phyloP scores from a whole-genome alignment of 1,284 basidiomycete genomes.

The Stygiomarasmius scandens region DNA sequence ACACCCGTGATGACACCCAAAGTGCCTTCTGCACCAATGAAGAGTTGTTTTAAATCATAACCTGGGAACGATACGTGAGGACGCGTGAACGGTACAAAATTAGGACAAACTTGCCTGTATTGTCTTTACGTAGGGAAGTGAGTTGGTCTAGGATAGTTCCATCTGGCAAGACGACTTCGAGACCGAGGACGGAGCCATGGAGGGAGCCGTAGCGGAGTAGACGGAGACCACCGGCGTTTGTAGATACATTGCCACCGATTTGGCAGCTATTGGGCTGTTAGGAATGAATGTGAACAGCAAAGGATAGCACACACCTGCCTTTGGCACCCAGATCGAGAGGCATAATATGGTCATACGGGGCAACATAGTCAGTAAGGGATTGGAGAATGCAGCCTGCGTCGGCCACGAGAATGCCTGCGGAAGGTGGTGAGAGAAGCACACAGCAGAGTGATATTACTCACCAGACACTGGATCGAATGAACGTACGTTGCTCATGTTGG shows the following conservation, averaged over 20 bases:
- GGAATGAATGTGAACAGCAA: slow-evolving; percentile 5
- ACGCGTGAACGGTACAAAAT: background rate
- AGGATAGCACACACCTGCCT: slow-evolving; percentile 67
- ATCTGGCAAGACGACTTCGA: slow-evolving; percentile 96
- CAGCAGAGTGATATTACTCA: slow-evolving; percentile 28
- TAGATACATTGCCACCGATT: slow-evolving; percentile 97
- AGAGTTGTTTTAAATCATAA: slow-evolving; percentile 98
- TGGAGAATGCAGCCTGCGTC: slow-evolving; percentile 97
- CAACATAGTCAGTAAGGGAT: slow-evolving; percentile 84
- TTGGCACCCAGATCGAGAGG: slow-evolving; percentile 98
- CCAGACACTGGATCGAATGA: slow-evolving; percentile 93
- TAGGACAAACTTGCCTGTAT: slow-evolving; percentile 71
- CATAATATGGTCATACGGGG: slow-evolving; percentile 92
- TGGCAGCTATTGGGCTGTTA: slow-evolving; percentile 70
- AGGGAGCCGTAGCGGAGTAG: slow-evolving; percentile 94
- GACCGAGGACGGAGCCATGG: slow-evolving; percentile 94
- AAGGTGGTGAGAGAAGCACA: slow-evolving; percentile 1
- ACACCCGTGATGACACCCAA: slow-evolving; percentile 95
- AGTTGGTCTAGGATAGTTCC: slow-evolving; percentile 92
- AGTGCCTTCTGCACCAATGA: slow-evolving; percentile 97
- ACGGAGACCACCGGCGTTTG: slow-evolving; percentile 96
- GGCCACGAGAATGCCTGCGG: slow-evolving; percentile 70
- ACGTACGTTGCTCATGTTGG: slow-evolving; percentile 85
- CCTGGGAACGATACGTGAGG: slow-evolving; percentile 51
- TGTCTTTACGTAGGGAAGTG: slow-evolving; percentile 91